Conservation (phyloP, 2,329 filamentous ascomycete species). For the Penicillium sp. region DNA sequence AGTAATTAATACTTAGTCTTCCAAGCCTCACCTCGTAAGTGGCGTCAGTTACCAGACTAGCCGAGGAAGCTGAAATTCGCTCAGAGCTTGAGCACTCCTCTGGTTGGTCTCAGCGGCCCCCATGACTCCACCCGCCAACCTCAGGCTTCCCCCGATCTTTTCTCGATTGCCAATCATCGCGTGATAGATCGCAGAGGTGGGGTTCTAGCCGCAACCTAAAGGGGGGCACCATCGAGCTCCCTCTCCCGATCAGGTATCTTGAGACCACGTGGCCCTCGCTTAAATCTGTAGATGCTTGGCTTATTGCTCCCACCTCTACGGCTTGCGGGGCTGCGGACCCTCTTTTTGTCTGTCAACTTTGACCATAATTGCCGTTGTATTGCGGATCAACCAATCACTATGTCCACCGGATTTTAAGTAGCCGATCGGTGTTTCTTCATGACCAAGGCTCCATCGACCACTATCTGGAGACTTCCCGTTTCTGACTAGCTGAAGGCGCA, state of each 20-base stretch:
- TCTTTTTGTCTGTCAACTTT: background rate
- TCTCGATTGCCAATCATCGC: conserved; percentile 3
- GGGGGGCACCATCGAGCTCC: background rate
- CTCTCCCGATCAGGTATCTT: background rate
- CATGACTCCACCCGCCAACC: background rate
- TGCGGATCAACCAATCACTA: background rate
- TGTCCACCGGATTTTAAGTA: background rate
- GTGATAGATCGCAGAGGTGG: conserved; percentile 8
- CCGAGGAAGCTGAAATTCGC: background rate
- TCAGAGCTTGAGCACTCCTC: background rate
- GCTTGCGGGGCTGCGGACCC: background rate
- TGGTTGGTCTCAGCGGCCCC: background rate
- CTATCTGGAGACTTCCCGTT: too few relatives aligned
- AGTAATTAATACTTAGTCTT: background rate
- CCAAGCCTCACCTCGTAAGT: background rate
- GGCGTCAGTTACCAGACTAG: conserved; percentile 3
- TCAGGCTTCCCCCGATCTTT: background rate
- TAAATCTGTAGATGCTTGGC: background rate
- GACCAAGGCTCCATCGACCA: background rate
- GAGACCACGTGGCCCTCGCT: conserved; percentile 1
- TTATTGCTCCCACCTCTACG: background rate
- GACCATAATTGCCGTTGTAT: background rate
- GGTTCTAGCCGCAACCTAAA: background rate
- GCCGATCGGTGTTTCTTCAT: background rate
- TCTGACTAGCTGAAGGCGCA: too few relatives aligned